These are phyloP conservation scores for Juglanconis sp. DNA, from an alignment of 2,329 filamentous ascomycete species.

Conservation along the genomic window DNA sequence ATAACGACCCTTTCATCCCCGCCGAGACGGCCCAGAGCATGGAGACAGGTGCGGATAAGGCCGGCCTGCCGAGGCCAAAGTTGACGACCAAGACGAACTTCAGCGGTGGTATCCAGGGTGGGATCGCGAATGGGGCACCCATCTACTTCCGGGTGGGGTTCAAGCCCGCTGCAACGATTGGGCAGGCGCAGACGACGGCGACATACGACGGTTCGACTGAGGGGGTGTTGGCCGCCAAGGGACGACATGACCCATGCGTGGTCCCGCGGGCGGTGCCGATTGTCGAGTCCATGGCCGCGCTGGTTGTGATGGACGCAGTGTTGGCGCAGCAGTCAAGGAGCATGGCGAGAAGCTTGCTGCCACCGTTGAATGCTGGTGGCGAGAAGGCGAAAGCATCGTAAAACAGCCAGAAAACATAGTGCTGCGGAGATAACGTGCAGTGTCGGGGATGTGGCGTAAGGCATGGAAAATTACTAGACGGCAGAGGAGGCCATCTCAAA, in stretches of 20 bases:
- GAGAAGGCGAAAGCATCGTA: conserved; percentile 23
- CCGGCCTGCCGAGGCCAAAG: conserved; percentile 51
- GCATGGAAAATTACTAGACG: not conserved
- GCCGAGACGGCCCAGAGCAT: conserved; percentile 40
- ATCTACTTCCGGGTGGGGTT: conserved; percentile 95
- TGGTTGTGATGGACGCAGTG: conserved; percentile 83
- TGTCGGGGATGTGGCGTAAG: not conserved
- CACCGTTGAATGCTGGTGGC: conserved; percentile 32
- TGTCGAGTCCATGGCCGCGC: conserved; percentile 85
- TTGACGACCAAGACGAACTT: conserved; percentile 91
- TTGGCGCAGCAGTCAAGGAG: conserved; percentile 72
- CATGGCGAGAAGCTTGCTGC: conserved; percentile 43
- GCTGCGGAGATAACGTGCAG: not conserved
- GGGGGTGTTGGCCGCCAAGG: conserved; percentile 84
- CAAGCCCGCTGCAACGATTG: conserved; percentile 93
- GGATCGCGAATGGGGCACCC: conserved; percentile 87
- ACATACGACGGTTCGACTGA: conserved; percentile 69
- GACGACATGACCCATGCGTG: conserved; percentile 90
- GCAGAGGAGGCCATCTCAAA: not conserved
- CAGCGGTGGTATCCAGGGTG: conserved; percentile 90
- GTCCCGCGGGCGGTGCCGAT: conserved; percentile 85
- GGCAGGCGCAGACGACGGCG: conserved; percentile 79
- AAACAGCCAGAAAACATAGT: conserved; percentile 11
- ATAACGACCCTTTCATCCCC: conserved; percentile 85
- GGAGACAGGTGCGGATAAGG: conserved; percentile 41